A percentile compares a stretch with the other conserved stretches of the same genome.
Conservation (phyloP, 129 eudicot species). For the Kitagawia praeruptora region DNA sequence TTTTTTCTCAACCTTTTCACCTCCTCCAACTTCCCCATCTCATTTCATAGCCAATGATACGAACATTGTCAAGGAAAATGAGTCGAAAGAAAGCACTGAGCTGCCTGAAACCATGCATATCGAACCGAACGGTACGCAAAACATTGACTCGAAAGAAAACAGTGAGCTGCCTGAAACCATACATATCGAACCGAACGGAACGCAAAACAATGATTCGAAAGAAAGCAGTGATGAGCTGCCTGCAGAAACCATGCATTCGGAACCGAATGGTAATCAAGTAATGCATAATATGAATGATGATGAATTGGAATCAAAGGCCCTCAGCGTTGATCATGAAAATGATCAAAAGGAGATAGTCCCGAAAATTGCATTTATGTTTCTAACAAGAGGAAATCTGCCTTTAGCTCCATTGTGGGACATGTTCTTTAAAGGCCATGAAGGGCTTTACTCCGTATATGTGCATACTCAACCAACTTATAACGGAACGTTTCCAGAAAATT, state of each 20-base stretch:
- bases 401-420: constrained; percentile 59
- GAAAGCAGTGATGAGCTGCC: too few species aligned
- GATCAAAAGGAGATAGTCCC: constrained; percentile 16
- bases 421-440: constrained; percentile 52
- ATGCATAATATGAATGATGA: constrained; percentile 17
- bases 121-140: too few species aligned
- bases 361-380: constrained; percentile 68
- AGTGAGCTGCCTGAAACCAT: too few species aligned
- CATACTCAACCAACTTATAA: constrained; percentile 56
- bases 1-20: constrained; percentile 13
- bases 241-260: neutral
- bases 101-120: neutral
- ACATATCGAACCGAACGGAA: too few species aligned
- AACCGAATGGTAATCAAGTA: neutral
- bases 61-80: neutral
- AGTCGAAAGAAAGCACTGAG: neutral
- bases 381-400: constrained; percentile 48
- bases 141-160: too few species aligned
- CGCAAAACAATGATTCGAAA: too few species aligned
- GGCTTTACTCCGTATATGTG: constrained; percentile 55
- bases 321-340: constrained; percentile 22
- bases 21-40: constrained; percentile 15
- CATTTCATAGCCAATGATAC: neutral
- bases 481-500: constrained; percentile 33
- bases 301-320: constrained; percentile 54